Evolutionary conservation across 1,284 basidiomycete species (phyloP).

Genomic region (Cryptococcus amylolentus): DNA sequence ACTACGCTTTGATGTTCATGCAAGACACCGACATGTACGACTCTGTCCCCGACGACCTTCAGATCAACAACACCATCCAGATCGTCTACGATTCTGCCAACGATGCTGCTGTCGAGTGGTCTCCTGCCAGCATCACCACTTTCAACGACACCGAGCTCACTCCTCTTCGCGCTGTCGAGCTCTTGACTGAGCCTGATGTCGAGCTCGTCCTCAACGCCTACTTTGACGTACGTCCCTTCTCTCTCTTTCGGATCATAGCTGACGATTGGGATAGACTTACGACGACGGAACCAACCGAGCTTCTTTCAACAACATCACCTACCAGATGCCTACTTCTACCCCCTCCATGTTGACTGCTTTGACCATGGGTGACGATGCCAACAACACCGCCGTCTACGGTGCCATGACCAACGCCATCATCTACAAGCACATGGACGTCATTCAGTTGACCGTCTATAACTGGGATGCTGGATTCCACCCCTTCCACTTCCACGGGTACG

Average conservation of each 20-base stretch:
- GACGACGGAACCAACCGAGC: constrained; percentile 51
- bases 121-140: constrained; percentile 23
- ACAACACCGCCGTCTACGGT: constrained; percentile 69
- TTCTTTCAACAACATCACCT: constrained; percentile 46
- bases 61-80: constrained; percentile 72
- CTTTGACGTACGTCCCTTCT: constrained; percentile 46
- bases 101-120: constrained; percentile 13
- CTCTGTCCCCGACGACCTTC: constrained; percentile 63
- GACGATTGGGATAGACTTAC: constrained; percentile 39
- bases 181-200: constrained; percentile 41
- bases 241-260: not conserved
- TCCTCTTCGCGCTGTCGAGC: constrained; percentile 39
- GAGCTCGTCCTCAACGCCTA: constrained; percentile 48
- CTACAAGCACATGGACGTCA: constrained; percentile 66
- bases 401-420: constrained; percentile 64
- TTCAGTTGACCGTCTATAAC: constrained; percentile 80
- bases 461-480: constrained; percentile 57
- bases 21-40: constrained; percentile 75
- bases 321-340: constrained; percentile 52
- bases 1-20: constrained; percentile 86
- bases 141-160: constrained; percentile 51
- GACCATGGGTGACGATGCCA: constrained; percentile 70
- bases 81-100: constrained; percentile 57
- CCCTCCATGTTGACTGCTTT: constrained; percentile 72
- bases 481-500: constrained; percentile 51